Evolutionary conservation across 106 monocot genomes (phyloP).

Genomic region (Hemerocallis citrina): DNA sequence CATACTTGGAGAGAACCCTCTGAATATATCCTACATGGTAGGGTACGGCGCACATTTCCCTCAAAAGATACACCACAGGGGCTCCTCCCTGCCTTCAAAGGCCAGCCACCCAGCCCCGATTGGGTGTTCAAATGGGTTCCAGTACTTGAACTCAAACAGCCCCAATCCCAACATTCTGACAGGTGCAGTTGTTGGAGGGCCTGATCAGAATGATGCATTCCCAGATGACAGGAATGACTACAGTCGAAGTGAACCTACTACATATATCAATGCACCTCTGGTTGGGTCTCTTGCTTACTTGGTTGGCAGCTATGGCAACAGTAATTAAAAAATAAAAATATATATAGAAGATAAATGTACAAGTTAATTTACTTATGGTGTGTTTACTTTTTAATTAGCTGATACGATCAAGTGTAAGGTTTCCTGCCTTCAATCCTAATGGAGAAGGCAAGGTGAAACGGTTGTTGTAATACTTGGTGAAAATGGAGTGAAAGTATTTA

Average conservation of each 20-base stretch:
- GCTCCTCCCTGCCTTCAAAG: slow-evolving; percentile 40
- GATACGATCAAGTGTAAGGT: too few species aligned
- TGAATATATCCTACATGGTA: slow-evolving; percentile 50
- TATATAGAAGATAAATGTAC: too few species aligned
- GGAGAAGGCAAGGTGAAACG: too few species aligned
- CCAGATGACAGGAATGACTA: slow-evolving; percentile 40
- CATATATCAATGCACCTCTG: slow-evolving; percentile 63
- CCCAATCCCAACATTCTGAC: slow-evolving; percentile 43
- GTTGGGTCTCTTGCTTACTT: slow-evolving; percentile 55
- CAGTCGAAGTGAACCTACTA: slow-evolving; percentile 45
- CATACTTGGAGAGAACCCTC: slow-evolving; percentile 45
- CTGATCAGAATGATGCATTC: slow-evolving; percentile 31
- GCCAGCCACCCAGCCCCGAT: slow-evolving; percentile 6
- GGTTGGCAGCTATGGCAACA: slow-evolving; percentile 15
- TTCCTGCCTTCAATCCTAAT: too few species aligned
- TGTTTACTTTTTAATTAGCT: too few species aligned
- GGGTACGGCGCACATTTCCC: slow-evolving; percentile 32
- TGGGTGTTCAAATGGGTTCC: slow-evolving; percentile 39
- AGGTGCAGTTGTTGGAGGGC: slow-evolving; percentile 56
- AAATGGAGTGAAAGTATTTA: too few species aligned
- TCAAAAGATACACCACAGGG: slow-evolving; percentile 38
- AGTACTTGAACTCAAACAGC: slow-evolving; percentile 9
- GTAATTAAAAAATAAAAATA: too few species aligned
- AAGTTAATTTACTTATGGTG: too few species aligned
- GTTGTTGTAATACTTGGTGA: too few species aligned